Evolutionary conservation across 2,329 filamentous ascomycete species (phyloP).

Genomic region (Elsinoe ampelina): DNA sequence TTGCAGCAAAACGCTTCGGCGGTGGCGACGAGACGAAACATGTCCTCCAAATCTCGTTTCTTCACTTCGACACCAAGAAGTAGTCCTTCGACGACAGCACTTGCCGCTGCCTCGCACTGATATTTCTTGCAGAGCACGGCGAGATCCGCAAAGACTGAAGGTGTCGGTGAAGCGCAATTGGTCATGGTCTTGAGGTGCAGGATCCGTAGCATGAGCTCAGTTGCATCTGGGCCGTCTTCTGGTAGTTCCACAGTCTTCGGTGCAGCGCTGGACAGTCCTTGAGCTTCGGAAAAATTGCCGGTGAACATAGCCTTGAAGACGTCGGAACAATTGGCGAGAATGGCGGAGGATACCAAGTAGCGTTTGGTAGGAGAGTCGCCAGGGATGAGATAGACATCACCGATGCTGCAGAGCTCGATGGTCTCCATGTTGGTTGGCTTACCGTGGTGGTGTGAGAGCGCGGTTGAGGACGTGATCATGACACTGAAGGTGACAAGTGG

Average conservation of each 20-base stretch:
- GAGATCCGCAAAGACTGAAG: background rate
- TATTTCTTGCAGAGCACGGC: background rate
- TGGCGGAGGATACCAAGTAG: background rate
- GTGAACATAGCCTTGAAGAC: slow-evolving; percentile 7
- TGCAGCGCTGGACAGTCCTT: background rate
- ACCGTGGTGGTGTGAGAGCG: too few species aligned
- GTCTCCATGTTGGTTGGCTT: too few species aligned
- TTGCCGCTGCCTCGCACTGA: background rate
- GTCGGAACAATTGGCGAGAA: background rate
- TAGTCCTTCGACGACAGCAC: background rate
- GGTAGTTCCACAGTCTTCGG: background rate
- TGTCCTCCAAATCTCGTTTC: background rate
- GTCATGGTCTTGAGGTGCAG: background rate
- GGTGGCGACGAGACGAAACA: background rate
- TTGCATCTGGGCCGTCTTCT: background rate
- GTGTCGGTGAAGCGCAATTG: background rate
- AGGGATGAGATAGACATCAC: background rate
- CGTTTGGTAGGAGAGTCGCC: background rate
- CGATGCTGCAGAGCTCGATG: background rate
- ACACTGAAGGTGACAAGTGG: too few species aligned
- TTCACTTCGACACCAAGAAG: background rate
- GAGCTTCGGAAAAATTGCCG: background rate
- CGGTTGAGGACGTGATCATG: too few species aligned
- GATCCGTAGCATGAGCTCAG: background rate
- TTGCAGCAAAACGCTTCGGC: background rate